Percentiles rank a stretch among this genome's conserved stretches.
Conservation (phyloP, 768 basidiomycete genomes). For the Paxillus rubicundulus region DNA sequence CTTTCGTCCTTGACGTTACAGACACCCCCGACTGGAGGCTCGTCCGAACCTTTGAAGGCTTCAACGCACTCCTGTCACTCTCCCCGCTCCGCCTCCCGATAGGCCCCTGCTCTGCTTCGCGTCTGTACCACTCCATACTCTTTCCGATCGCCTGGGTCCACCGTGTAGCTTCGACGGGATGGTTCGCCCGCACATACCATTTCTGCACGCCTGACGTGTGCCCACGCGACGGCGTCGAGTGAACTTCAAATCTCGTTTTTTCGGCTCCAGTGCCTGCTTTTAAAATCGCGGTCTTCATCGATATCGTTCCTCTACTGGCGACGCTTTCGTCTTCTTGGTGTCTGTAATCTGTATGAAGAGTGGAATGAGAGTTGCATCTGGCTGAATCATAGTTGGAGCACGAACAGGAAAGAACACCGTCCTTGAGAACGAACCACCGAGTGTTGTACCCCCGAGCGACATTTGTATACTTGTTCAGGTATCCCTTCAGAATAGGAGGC, state of each 20-base stretch:
- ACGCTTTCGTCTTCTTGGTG: slow-evolving; percentile 88
- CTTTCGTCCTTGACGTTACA: slow-evolving; percentile 14
- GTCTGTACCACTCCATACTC: slow-evolving; percentile 69
- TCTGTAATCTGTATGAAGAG: slow-evolving; percentile 56
- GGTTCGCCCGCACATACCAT: slow-evolving; percentile 83
- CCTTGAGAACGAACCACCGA: slow-evolving; percentile 89
- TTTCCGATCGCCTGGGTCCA: slow-evolving; percentile 78
- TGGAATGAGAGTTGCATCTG: slow-evolving; percentile 1
- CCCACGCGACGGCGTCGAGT: slow-evolving; percentile 52
- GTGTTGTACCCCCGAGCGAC: slow-evolving; percentile 88
- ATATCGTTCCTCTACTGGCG: slow-evolving; percentile 83
- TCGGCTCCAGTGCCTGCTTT: slow-evolving; percentile 50
- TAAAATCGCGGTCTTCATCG: slow-evolving; percentile 75
- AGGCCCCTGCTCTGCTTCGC: slow-evolving; percentile 33
- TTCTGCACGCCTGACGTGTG: slow-evolving; percentile 52
- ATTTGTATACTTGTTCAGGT: slow-evolving; percentile 90
- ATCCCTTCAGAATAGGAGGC: slow-evolving; percentile 67
- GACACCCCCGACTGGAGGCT: slow-evolving; percentile 32
- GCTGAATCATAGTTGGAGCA: slow-evolving; percentile 8
- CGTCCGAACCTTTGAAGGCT: slow-evolving; percentile 27
- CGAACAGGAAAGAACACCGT: slow-evolving; percentile 83
- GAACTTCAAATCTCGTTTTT: slow-evolving; percentile 80
- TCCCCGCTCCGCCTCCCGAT: slow-evolving; percentile 42
- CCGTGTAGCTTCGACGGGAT: slow-evolving; percentile 84
- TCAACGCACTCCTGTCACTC: slow-evolving; percentile 43